Conservation (phyloP, 2,329 filamentous ascomycete species). For the Aspergillus brasiliensis region DNA sequence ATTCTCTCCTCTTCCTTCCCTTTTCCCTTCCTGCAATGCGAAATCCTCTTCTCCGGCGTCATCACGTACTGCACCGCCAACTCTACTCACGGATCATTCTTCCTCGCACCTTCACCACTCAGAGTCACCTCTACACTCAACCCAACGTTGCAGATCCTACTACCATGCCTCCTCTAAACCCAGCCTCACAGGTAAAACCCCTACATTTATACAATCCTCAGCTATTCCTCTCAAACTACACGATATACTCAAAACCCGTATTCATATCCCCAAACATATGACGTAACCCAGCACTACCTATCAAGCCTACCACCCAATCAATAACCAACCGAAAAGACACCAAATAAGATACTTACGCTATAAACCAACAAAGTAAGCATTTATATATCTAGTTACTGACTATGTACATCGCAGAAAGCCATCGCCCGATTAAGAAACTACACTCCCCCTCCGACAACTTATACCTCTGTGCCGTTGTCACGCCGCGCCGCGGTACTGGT, state of each 20-base stretch:
- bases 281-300: no score
- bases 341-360: not conserved
- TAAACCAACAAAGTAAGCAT: no score
- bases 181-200: slow-evolving; percentile 27
- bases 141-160: not conserved
- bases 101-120: not conserved
- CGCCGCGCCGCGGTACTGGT: slow-evolving; percentile 85
- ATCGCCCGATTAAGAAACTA: slow-evolving; percentile 60
- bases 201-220: not conserved
- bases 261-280: not conserved
- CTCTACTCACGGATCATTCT: not conserved
- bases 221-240: not conserved
- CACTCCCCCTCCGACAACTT: slow-evolving; percentile 59
- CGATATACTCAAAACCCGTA: not conserved
- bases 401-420: slow-evolving; percentile 45
- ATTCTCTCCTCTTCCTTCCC: not conserved
- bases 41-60: not conserved
- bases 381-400: no score
- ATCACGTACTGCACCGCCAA: not conserved
- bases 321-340: not conserved
- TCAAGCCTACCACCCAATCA: not conserved
- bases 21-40: not conserved
- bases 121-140: not conserved
- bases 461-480: slow-evolving; percentile 57
- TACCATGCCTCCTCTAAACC: slow-evolving; percentile 30